These are phyloP conservation scores for Boletus bicolor DNA, from an alignment of 768 basidiomycete species.

Conservation along the genomic window DNA sequence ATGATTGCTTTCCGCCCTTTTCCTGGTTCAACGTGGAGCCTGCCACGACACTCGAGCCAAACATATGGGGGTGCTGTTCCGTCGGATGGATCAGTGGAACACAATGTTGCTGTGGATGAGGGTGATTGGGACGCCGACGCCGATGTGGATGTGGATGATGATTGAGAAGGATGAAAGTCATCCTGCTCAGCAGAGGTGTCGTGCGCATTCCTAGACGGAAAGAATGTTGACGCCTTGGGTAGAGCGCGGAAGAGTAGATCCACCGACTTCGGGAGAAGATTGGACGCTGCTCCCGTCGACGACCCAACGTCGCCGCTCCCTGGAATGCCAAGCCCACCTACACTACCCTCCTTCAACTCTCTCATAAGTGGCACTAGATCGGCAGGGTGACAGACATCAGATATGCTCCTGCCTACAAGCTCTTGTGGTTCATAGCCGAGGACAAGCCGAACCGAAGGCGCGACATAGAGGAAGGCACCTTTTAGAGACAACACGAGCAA, in stretches of 20 bases:
- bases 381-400: constrained; percentile 83
- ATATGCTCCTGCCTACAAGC: constrained; percentile 72
- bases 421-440: constrained; percentile 87
- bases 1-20: constrained; percentile 95
- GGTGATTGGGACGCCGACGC: neutral
- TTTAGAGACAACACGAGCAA: constrained; percentile 90
- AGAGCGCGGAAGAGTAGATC: constrained; percentile 84
- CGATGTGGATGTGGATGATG: neutral
- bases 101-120: neutral
- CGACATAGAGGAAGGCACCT: constrained; percentile 89
- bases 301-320: constrained; percentile 18
- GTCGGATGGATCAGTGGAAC: neutral
- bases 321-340: constrained; percentile 14
- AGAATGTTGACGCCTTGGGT: constrained; percentile 42
- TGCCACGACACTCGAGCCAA: constrained; percentile 90
- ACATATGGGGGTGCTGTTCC: constrained; percentile 47
- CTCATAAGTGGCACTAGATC: constrained; percentile 90
- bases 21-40: constrained; percentile 87
- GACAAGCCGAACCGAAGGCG: constrained; percentile 71
- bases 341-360: constrained; percentile 72
- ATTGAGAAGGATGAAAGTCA: neutral
- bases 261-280: constrained; percentile 50
- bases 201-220: neutral
- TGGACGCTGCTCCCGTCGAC: constrained; percentile 6
- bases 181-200: neutral